Conservation (phyloP, 257 asterid genomes). For the Plantago elongata region DNA sequence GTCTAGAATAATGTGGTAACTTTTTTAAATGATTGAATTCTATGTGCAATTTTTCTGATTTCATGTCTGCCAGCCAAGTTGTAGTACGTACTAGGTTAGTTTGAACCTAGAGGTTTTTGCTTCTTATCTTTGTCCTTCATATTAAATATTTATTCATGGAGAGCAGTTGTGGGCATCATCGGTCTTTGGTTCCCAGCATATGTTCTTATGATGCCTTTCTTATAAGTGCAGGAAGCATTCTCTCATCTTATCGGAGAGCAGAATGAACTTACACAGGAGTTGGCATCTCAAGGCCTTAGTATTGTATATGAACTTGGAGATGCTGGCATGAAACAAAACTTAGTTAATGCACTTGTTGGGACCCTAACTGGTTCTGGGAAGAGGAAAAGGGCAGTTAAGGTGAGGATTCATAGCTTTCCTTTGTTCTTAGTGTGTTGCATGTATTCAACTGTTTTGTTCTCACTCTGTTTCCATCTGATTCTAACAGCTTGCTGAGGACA, state of each 20-base stretch:
- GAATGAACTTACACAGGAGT: slow-evolving; percentile 90
- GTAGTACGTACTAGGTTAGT: too few species aligned
- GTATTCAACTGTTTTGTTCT: slow-evolving; percentile 10
- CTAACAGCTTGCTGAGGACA: slow-evolving; percentile 75
- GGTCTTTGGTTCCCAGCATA: too few species aligned
- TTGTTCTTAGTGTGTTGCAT: slow-evolving; percentile 16
- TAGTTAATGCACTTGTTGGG: slow-evolving; percentile 96
- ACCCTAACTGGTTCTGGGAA: slow-evolving; percentile 97
- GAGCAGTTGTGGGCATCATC: too few species aligned
- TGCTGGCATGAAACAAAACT: slow-evolving; percentile 75
- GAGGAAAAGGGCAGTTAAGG: slow-evolving; percentile 96
- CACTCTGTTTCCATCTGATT: slow-evolving; percentile 8
- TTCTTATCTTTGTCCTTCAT: too few species aligned
- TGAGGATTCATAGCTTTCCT: slow-evolving; percentile 27
- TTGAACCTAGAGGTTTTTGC: too few species aligned
- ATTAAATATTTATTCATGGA: too few species aligned
- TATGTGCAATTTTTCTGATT: too few species aligned
- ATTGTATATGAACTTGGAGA: slow-evolving; percentile 95
- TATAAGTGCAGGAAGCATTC: slow-evolving; percentile 76
- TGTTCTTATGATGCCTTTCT: slow-evolving; percentile 14
- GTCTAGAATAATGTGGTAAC: too few species aligned
- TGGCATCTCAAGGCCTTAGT: slow-evolving; percentile 99
- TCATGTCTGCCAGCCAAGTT: too few species aligned
- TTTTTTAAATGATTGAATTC: background rate
- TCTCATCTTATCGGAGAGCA: slow-evolving; percentile 91